Conservation (phyloP, 148 eudicot species). For the Heliamphora exappendiculata region DNA sequence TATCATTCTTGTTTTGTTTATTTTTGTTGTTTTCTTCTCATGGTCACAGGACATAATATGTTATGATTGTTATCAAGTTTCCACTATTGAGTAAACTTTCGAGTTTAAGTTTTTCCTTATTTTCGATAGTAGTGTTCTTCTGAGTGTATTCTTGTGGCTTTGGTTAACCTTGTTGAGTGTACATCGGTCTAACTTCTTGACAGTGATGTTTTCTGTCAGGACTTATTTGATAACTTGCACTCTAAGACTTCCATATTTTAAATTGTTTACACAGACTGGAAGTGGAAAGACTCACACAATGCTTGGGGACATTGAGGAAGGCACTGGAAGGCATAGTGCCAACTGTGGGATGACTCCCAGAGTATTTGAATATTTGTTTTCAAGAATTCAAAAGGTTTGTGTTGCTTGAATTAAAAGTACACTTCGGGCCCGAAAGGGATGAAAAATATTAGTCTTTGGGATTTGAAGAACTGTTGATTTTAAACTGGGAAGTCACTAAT, state of each 20-base stretch:
- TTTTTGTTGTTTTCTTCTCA: not conserved
- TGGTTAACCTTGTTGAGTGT: not conserved
- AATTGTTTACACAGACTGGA: constrained; percentile 16
- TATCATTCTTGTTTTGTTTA: not conserved
- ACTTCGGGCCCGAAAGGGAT: not conserved
- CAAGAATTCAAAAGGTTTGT: constrained; percentile 88
- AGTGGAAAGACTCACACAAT: constrained; percentile 11
- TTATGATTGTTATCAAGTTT: not conserved
- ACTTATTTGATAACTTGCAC: not conserved
- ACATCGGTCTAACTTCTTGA: not conserved
- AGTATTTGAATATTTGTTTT: constrained; percentile 85
- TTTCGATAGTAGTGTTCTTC: not conserved
- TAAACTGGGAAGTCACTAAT: not conserved
- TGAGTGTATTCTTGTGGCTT: not conserved
- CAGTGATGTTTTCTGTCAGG: not conserved
- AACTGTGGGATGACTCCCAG: constrained; percentile 99
- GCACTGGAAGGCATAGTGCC: constrained; percentile 88
- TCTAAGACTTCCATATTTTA: not conserved
- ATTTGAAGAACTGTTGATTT: not conserved
- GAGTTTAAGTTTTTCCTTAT: not conserved
- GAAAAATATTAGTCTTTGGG: not conserved
- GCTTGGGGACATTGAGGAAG: constrained; percentile 74
- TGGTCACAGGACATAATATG: not conserved
- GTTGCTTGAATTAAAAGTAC: not conserved
- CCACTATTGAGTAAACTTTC: not conserved